Base-by-base conservation (phyloP, 2,329 filamentous ascomycete species). In the Pseudonectria buxi region DNA sequence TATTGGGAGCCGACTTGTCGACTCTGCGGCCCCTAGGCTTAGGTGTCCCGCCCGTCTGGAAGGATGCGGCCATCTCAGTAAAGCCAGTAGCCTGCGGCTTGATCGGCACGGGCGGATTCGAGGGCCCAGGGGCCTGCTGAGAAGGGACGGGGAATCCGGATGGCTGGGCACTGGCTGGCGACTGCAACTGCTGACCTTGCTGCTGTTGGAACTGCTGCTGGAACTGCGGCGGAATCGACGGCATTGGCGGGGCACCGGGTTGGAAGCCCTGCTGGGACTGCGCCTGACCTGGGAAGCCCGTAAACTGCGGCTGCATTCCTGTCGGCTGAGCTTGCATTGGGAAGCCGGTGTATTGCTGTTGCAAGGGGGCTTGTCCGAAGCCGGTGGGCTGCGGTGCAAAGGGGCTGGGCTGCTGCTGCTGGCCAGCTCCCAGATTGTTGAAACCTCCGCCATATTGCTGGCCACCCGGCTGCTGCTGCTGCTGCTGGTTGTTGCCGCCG, bases 401-500 rank as follows among this genome's bases (percentile, higher is more conserved):
- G 35, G 71, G 67, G 42, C 67, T 62, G 33, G 66, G 70, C 49
- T 76, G 65, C 37, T 65, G 68, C 43, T 68, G 67, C 43, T 65
- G 66, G 40, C 63, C 64, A 36, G 55, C 50, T n/a, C 58, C 61
- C 46, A 63, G 53, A 33, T 40, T 56, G 26, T 47, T 57, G 44
- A 43, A 71, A 65, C 56, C 65, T 61, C 49, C 70, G 30, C 53
- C 56, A 52, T 57, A 59, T 39, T 62, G 78, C 45, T 71, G 71
- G 46, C 76, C 75, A 35, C 78, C 78, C 32, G 83, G 84, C 41
- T 81, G 83, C 59, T 83, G 77, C n/a, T n/a, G n/a, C n/a, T n/a
- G n/a, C n/a, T n/a, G n/a, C n/a, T n/a, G n/a, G 69, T 73, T 83
- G 58, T 81, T 86, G 61, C 74, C 76, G 66, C 81, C 83, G 63